Evolutionary conservation across 2,329 filamentous ascomycete species (phyloP), one percentile per base, ranked within the genome.

Genomic region (Ophiostoma tasmaniense): DNA sequence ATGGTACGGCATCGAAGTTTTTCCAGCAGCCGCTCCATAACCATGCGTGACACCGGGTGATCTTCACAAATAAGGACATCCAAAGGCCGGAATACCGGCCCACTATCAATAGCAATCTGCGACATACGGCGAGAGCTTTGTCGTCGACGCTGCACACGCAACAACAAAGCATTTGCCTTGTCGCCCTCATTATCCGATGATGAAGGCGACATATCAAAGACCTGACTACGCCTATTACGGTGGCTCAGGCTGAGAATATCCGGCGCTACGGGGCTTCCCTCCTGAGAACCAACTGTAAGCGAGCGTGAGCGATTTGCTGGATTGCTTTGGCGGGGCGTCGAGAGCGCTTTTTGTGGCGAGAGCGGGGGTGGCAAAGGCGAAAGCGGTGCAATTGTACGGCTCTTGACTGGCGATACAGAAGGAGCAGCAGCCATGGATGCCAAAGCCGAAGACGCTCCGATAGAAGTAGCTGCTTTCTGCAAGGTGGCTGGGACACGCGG

Each of bases 21-120:
- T 78, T 99, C 95, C 67, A 99, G 84, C 8, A 99, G 81, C 74
- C 96, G 95, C 76, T 99, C 95, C 94, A 99, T 98, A n/a, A 99
- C 94, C 82, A 99, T 89, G 28, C 94, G 87, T 6, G 95, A 97
- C 3, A 99, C 94, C 0, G 95, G 95, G 77, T 99, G 95, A 75
- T 99, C 95, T 79, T 99, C 95, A 76, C 95, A 98, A 67, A 99
- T 96, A 67, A 99, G 83, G 6, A 99, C 90, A 78, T 99, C 95
- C 67, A 99, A 80, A 1, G 95, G 93, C 37, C 95, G 87, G 79
- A 97, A 99, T 45, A 89, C 86, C 2, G 95, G 95, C 67, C 94
- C 93, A 55, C 70, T 71, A 64, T 90, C 86, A 50, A 96, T 83
- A 66, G 89, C 93, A 75, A 98, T 93, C 75, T 96, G 93, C 0